Evolutionary conservation across 1,139 yeast genomes (phyloP).

Genomic region (Yamadazyma songkhlaensis): DNA sequence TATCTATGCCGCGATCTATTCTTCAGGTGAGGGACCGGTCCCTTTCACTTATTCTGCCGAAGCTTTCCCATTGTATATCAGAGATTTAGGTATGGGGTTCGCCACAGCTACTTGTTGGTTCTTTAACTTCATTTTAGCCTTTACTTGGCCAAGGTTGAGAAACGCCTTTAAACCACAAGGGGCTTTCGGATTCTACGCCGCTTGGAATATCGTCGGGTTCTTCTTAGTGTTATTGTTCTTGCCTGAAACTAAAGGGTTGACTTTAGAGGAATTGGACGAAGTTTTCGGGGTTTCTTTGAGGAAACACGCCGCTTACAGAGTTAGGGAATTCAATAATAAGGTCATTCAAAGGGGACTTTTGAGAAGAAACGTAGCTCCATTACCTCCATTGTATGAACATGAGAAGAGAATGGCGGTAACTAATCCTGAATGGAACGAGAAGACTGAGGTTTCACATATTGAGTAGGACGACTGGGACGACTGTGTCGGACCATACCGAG

Average conservation of each 20-base stretch:
- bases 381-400: slow-evolving; percentile 54
- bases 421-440: slow-evolving; percentile 59
- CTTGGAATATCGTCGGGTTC: slow-evolving; percentile 78
- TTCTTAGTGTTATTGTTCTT: slow-evolving; percentile 63
- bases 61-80: slow-evolving; percentile 74
- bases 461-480: too few relatives aligned
- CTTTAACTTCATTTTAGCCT: slow-evolving; percentile 74
- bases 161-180: slow-evolving; percentile 72
- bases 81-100: slow-evolving; percentile 83
- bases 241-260: slow-evolving; percentile 68
- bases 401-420: slow-evolving; percentile 58
- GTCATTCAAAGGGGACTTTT: slow-evolving; percentile 38
- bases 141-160: slow-evolving; percentile 77
- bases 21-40: slow-evolving; percentile 88
- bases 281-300: slow-evolving; percentile 58
- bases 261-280: slow-evolving; percentile 71
- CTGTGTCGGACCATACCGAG: too few relatives aligned
- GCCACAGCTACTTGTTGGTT: slow-evolving; percentile 89
- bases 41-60: slow-evolving; percentile 90
- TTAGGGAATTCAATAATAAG: slow-evolving; percentile 39
- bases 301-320: slow-evolving; percentile 57
- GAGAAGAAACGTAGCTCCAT: slow-evolving; percentile 43
- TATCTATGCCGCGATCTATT: slow-evolving; percentile 69
- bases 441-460: slow-evolving; percentile 48
- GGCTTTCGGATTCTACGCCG: slow-evolving; percentile 88